These are phyloP conservation scores for Plasmodium coatneyi DNA, from an alignment of 169 alveolate species.

Conservation along the genomic window DNA sequence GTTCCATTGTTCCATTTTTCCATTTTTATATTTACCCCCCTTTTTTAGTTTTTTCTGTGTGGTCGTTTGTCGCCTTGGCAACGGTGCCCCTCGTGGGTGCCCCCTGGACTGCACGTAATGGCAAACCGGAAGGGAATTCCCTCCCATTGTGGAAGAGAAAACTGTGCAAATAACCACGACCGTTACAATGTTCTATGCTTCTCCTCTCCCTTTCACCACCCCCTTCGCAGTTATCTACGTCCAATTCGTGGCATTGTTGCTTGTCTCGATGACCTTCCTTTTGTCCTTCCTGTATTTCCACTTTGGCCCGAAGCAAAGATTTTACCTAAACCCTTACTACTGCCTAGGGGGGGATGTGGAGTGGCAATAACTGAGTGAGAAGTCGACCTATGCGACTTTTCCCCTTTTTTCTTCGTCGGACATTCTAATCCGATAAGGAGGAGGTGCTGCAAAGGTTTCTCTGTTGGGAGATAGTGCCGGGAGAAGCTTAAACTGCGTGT, in stretches of 20 bases:
- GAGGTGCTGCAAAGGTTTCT: neutral
- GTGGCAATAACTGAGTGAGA: neutral
- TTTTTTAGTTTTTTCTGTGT: constrained; percentile 6
- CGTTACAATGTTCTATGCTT: neutral
- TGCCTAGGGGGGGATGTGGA: constrained; percentile 57
- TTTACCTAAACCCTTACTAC: constrained; percentile 74
- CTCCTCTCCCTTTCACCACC: neutral
- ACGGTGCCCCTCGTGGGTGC: neutral
- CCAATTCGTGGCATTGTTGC: constrained; percentile 1
- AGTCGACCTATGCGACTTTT: neutral
- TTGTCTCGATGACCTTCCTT: neutral
- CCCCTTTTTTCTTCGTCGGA: neutral
- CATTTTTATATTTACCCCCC: neutral
- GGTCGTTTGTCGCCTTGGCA: constrained; percentile 19
- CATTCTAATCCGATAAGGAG: neutral
- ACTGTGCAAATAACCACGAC: neutral
- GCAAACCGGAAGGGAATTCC: neutral
- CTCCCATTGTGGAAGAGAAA: neutral
- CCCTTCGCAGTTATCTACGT: constrained; percentile 18
- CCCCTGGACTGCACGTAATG: constrained; percentile 23
- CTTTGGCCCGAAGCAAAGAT: constrained; percentile 44
- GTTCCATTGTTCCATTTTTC: neutral
- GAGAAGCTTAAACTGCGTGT: neutral
- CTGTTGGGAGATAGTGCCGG: too few relatives aligned
- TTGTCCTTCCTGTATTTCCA: constrained; percentile 3